phyloP scores from a whole-genome alignment of 495 filamentous ascomycete genomes.

The Xylaria acuta region DNA sequence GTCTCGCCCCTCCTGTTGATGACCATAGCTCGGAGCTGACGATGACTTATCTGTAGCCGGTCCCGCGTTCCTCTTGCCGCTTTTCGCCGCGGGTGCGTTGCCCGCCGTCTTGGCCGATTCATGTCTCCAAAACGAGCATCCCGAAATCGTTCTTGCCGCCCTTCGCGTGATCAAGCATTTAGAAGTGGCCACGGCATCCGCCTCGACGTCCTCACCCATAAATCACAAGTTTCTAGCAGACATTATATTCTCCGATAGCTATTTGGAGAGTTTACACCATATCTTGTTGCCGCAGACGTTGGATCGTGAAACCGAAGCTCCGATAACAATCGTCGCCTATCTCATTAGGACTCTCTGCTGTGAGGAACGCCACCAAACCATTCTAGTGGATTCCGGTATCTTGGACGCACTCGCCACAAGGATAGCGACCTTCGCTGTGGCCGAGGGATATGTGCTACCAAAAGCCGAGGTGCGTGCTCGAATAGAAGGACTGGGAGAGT shows the following conservation, averaged over 20 bases:
- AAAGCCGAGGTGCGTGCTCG: constrained; percentile 54
- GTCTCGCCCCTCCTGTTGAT: background rate
- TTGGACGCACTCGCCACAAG: constrained; percentile 81
- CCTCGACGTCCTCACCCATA: constrained; percentile 39
- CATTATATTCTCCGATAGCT: constrained; percentile 64
- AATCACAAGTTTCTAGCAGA: constrained; percentile 58
- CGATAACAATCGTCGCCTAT: constrained; percentile 69
- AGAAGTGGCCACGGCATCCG: constrained; percentile 65
- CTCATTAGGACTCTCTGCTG: constrained; percentile 70
- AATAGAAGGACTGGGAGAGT: constrained; percentile 50
- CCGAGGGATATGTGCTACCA: constrained; percentile 69
- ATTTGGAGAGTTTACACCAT: constrained; percentile 63
- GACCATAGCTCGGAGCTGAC: background rate
- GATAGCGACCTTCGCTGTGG: constrained; percentile 74
- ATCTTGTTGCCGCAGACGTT: constrained; percentile 69
- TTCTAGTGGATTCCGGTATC: constrained; percentile 72
- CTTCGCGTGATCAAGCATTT: constrained; percentile 77
- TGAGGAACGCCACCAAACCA: constrained; percentile 70
- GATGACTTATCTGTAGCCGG: constrained; percentile 66
- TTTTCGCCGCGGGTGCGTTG: constrained; percentile 70
- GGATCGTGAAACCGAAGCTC: constrained; percentile 58
- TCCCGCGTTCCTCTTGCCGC: constrained; percentile 74
- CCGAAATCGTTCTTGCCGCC: constrained; percentile 71
- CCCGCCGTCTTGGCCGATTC: constrained; percentile 71
- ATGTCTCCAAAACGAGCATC: constrained; percentile 67